Percentiles rank a stretch among this genome's conserved stretches.
These are phyloP conservation scores for Wilhelminamyces savonicus DNA, from an alignment of 805 yeast genomes.

Conservation along the genomic window DNA sequence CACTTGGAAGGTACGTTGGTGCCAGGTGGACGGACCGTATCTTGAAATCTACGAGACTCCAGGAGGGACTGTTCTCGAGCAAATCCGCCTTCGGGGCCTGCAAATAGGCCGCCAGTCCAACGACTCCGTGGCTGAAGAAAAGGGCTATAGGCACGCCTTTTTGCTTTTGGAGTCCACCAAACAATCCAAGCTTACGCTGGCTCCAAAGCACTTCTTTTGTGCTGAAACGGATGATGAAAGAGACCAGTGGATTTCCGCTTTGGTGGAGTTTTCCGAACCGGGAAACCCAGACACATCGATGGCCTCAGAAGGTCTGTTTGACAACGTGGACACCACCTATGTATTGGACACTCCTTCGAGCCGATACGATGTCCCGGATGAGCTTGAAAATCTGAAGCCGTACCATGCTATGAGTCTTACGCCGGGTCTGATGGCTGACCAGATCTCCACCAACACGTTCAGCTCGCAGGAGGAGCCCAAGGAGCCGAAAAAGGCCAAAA, in stretches of 20 bases:
- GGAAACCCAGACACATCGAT: not conserved
- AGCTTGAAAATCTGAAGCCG: slow-evolving; percentile 3
- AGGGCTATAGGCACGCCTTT: slow-evolving; percentile 57
- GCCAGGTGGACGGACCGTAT: slow-evolving; percentile 54
- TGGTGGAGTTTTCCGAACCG: slow-evolving; percentile 27
- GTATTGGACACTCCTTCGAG: too few relatives aligned
- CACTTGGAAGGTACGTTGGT: slow-evolving; percentile 66
- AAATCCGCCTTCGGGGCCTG: slow-evolving; percentile 42
- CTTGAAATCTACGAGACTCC: slow-evolving; percentile 53
- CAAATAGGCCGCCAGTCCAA: slow-evolving; percentile 50
- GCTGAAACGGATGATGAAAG: slow-evolving; percentile 76
- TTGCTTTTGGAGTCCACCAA: slow-evolving; percentile 44
- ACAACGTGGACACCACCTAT: too few relatives aligned
- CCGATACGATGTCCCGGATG: slow-evolving; percentile 9
- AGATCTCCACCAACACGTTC: slow-evolving; percentile 2
- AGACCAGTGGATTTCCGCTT: slow-evolving; percentile 58
- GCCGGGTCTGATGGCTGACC: slow-evolving; percentile 1
- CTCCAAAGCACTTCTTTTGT: slow-evolving; percentile 60
- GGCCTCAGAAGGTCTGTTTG: slow-evolving; percentile 1
- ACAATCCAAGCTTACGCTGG: slow-evolving; percentile 21
- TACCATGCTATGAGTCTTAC: not conserved
- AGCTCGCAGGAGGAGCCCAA: slow-evolving; percentile 9
- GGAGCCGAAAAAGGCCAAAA: slow-evolving; percentile 42
- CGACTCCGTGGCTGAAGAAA: slow-evolving; percentile 36
- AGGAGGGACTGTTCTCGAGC: slow-evolving; percentile 50